Evolutionary conservation across 2,329 filamentous ascomycete genomes (phyloP).

Genomic region (Juglanconis sp.): DNA sequence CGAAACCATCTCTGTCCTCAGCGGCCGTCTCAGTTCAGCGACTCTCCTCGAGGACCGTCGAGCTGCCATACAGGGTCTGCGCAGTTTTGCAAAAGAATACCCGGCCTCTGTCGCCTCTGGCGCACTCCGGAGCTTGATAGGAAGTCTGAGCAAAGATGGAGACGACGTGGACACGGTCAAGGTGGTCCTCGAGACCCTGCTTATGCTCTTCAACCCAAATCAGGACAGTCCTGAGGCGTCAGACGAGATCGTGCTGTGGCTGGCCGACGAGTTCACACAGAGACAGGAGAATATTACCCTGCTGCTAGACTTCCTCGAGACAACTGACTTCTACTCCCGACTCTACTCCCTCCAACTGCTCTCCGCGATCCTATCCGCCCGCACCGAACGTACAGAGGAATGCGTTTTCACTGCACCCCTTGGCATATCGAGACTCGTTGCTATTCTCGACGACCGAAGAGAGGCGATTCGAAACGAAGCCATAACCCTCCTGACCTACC

Average conservation of each 20-base stretch:
- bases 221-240: slow-evolving; percentile 82
- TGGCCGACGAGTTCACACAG: slow-evolving; percentile 97
- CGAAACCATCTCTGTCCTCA: slow-evolving; percentile 89
- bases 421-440: slow-evolving; percentile 82
- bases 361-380: slow-evolving; percentile 76
- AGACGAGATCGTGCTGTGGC: slow-evolving; percentile 91
- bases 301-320: slow-evolving; percentile 84
- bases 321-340: slow-evolving; percentile 82
- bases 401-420: slow-evolving; percentile 86
- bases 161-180: slow-evolving; percentile 97
- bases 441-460: slow-evolving; percentile 76
- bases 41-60: slow-evolving; percentile 92
- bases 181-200: slow-evolving; percentile 86
- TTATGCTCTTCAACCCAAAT: slow-evolving; percentile 82
- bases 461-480: slow-evolving; percentile 88
- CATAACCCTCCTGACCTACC: slow-evolving; percentile 78
- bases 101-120: slow-evolving; percentile 94
- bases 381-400: slow-evolving; percentile 90
- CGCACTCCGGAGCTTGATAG: slow-evolving; percentile 83
- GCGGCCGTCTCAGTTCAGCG: slow-evolving; percentile 80
- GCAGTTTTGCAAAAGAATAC: slow-evolving; percentile 95
- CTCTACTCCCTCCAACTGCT: slow-evolving; percentile 90
- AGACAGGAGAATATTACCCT: slow-evolving; percentile 94
- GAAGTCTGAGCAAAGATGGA: slow-evolving; percentile 78
- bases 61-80: slow-evolving; percentile 84